These are phyloP conservation scores for Trametes sp. DNA, from an alignment of 1,284 basidiomycete species.

Conservation along the genomic window DNA sequence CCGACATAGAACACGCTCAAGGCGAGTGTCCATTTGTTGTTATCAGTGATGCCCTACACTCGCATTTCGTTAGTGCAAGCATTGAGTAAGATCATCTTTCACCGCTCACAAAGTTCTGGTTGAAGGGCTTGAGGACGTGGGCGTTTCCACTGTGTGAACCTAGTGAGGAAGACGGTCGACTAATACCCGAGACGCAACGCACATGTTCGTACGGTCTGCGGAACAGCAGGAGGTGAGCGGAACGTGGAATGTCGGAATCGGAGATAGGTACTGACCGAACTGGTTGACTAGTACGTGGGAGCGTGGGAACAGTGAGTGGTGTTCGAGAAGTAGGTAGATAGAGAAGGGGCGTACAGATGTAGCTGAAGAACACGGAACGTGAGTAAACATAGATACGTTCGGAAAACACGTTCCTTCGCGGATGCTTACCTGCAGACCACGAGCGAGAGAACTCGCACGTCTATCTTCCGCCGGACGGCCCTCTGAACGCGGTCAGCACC, in stretches of 20 bases:
- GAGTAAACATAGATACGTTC: background rate
- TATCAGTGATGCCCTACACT: slow-evolving; percentile 54
- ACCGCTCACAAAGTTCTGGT: slow-evolving; percentile 55
- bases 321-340: slow-evolving; percentile 71
- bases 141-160: slow-evolving; percentile 65
- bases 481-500: slow-evolving; percentile 37
- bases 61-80: too few relatives aligned
- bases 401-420: background rate
- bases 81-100: background rate
- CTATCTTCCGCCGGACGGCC: slow-evolving; percentile 55
- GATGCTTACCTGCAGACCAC: slow-evolving; percentile 52
- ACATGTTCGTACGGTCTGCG: slow-evolving; percentile 64
- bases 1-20: slow-evolving; percentile 66
- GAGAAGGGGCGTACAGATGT: slow-evolving; percentile 53
- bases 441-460: slow-evolving; percentile 53
- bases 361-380: slow-evolving; percentile 41
- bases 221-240: background rate
- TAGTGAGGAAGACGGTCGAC: too few relatives aligned
- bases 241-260: background rate
- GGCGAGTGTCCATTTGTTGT: slow-evolving; percentile 61
- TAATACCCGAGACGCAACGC: too few relatives aligned
- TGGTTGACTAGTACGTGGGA: background rate
- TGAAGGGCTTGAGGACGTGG: slow-evolving; percentile 58
- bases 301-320: too few relatives aligned
- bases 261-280: background rate